Base-by-base conservation (phyloP, 257 asterid species). In the Coffea canephora region DNA sequence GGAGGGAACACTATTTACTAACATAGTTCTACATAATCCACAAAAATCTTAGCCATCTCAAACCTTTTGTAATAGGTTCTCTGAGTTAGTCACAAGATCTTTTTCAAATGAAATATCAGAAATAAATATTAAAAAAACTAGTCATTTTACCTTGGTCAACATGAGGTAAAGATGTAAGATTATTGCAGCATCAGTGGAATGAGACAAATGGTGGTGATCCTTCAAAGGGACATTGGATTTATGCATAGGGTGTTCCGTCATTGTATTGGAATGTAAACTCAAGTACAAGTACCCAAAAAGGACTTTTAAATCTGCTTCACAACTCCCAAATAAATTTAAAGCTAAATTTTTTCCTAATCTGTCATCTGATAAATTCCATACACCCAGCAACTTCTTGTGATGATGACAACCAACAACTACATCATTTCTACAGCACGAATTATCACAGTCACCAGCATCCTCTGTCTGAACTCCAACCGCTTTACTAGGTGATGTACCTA, bases 91-190 rank as follows among this genome's bases (percentile, higher is more conserved):
- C 54, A 15, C 31, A 69, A 7, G 7, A 69, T 10, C 49, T 25
- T 15, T 34, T 8, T 67, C 21, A 14, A 13, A 39, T 8, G 9
- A 14, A 76, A 31, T 34, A 49, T n/a, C 18, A 73, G 4, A 9
- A 2, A 14, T 54, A 61, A 43, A 41, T 8, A 62, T 7, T 36
- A 27, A 36, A 8, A 13, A 36, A 68, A 52, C 25, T 27, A 46
- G 48, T 65, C 62, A 69, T 84, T 86, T 77, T 89, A 95, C 98
- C 98, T 91, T 87, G 77, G 89, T 86, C 90, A 93, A 82, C 83
- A 82, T 85, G 55, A 91, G 87, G 88, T 87, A 90, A 77, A 91
- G 85, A 72, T 87, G 87, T 48, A 91, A 86, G 75, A 93, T 86
- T 93, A 90, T 91, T 67, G 88, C 88, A 80, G 86, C 74, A 80